phyloP scores from a whole-genome alignment of 2,329 filamentous ascomycete species.

The Grosmannia serpens region DNA sequence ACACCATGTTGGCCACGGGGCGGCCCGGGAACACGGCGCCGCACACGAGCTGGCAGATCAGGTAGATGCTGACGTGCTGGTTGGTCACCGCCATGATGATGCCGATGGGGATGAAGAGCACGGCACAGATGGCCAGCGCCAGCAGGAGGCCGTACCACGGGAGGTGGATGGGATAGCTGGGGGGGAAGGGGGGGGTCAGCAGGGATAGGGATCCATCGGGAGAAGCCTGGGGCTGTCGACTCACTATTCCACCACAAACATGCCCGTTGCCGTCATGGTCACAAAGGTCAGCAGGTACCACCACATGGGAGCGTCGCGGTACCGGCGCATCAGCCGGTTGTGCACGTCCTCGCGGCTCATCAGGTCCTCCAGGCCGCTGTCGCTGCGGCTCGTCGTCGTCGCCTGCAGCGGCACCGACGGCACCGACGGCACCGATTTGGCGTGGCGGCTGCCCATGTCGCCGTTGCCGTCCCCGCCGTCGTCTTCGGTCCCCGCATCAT shows the following conservation, averaged over 20 bases:
- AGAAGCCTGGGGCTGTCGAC: constrained; percentile 21
- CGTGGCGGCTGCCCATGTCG: background rate
- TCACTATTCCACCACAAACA: constrained; percentile 77
- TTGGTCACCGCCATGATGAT: constrained; percentile 92
- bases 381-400: constrained; percentile 2
- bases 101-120: constrained; percentile 82
- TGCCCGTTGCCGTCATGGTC: constrained; percentile 65
- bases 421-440: constrained; percentile 7
- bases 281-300: constrained; percentile 74
- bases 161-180: constrained; percentile 66
- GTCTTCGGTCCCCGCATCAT: background rate
- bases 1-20: constrained; percentile 87
- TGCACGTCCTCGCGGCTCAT: constrained; percentile 71
- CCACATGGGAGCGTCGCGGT: constrained; percentile 66
- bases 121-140: constrained; percentile 62
- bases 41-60: constrained; percentile 77
- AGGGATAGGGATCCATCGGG: no score
- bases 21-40: constrained; percentile 73
- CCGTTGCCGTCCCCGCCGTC: background rate
- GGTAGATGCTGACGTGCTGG: constrained; percentile 75
- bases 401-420: constrained; percentile 9
- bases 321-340: constrained; percentile 70
- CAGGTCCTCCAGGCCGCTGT: constrained; percentile 35
- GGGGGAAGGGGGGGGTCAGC: constrained; percentile 7
- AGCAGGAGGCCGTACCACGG: constrained; percentile 81